A percentile compares a stretch with the other conserved stretches of the same genome.
These are phyloP conservation scores for Coniochaeta prunicola DNA, from an alignment of 2,329 filamentous ascomycete species.

Conservation along the genomic window DNA sequence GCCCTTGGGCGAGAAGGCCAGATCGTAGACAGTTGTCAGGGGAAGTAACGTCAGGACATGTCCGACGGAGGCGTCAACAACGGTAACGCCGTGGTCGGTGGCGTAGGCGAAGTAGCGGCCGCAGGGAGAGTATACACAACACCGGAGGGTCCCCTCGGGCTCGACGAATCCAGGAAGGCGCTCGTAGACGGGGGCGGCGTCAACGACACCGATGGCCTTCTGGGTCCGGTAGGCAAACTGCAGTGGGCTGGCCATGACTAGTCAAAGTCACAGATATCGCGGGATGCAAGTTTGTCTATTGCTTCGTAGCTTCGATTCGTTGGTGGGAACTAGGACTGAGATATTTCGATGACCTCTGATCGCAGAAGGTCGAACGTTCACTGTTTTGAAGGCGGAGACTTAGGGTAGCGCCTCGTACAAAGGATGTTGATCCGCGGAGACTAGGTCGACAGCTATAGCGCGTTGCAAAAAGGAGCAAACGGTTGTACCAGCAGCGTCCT, in stretches of 20 bases:
- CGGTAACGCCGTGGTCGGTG: slow-evolving; percentile 75
- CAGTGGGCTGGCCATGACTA: slow-evolving; percentile 89
- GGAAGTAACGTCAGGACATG: slow-evolving; percentile 67
- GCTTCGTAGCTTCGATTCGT: slow-evolving; percentile 15
- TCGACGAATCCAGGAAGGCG: slow-evolving; percentile 74
- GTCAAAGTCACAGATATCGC: slow-evolving; percentile 66
- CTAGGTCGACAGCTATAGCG: not conserved
- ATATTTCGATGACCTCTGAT: not conserved
- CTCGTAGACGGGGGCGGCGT: slow-evolving; percentile 84
- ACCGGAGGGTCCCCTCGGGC: slow-evolving; percentile 90
- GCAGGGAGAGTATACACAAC: slow-evolving; percentile 91
- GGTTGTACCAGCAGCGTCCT: not conserved
- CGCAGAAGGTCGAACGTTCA: not conserved
- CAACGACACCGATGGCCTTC: slow-evolving; percentile 90
- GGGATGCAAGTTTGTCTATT: slow-evolving; percentile 23
- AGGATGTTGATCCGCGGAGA: not conserved
- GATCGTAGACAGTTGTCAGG: slow-evolving; percentile 81
- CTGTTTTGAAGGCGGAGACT: not conserved
- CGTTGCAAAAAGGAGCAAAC: not conserved
- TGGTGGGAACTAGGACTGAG: slow-evolving; percentile 1
- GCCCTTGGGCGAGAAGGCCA: slow-evolving; percentile 87
- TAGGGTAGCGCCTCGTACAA: not conserved
- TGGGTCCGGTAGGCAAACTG: slow-evolving; percentile 97
- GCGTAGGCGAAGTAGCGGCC: slow-evolving; percentile 96
- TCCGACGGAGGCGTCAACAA: slow-evolving; percentile 76